phyloP scores from a whole-genome alignment of 306 rosid species.

The Inga oerstediana region DNA sequence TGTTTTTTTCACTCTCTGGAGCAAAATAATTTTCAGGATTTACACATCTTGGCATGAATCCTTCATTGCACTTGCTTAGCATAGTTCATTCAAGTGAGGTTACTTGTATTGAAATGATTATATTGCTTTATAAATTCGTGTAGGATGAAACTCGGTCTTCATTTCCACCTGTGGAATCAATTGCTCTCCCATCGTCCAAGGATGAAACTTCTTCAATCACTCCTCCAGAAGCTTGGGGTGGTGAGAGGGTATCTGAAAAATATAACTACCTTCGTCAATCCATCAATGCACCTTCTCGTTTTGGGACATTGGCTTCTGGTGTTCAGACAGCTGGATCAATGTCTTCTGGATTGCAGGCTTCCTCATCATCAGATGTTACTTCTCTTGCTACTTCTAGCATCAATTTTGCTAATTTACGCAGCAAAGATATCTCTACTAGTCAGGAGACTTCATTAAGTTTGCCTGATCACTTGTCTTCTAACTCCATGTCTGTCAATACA shows the following conservation, averaged over 20 bases:
- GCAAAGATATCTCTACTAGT: constrained; percentile 64
- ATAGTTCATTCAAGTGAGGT: constrained; percentile 15
- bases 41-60: constrained; percentile 16
- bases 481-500: constrained; percentile 58
- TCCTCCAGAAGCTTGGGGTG: constrained; percentile 99
- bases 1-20: not conserved
- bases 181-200: constrained; percentile 75
- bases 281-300: constrained; percentile 69
- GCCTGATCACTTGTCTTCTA: constrained; percentile 55
- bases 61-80: not conserved
- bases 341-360: constrained; percentile 72
- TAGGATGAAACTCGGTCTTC: constrained; percentile 82
- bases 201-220: constrained; percentile 86
- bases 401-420: constrained; percentile 59
- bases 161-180: constrained; percentile 62
- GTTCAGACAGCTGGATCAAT: constrained; percentile 70
- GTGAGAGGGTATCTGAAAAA: constrained; percentile 86
- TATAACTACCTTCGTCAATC: constrained; percentile 60
- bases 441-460: constrained; percentile 71
- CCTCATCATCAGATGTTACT: constrained; percentile 49
- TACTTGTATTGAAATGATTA: constrained; percentile 30
- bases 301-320: constrained; percentile 60
- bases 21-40: not conserved
- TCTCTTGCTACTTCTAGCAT: constrained; percentile 58
- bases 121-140: constrained; percentile 32